Conservation (phyloP, 768 basidiomycete species). For the Megacollybia marginata region DNA sequence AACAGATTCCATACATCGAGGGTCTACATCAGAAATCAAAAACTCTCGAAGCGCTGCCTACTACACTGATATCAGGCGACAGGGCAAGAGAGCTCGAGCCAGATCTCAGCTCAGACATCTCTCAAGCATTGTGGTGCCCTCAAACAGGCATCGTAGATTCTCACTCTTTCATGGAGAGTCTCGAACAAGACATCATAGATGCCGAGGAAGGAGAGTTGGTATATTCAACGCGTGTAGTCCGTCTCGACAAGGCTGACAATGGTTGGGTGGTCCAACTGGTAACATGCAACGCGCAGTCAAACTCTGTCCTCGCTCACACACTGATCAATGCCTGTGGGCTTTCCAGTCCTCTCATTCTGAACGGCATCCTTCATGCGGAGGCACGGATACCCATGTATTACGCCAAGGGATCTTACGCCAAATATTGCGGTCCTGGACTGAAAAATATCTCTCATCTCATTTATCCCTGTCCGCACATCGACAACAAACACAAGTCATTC, state of each 20-base stretch:
- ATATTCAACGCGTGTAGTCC: conserved; percentile 74
- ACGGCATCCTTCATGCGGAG: conserved; percentile 53
- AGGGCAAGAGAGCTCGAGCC: conserved; percentile 76
- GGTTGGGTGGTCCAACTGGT: conserved; percentile 89
- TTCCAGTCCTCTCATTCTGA: conserved; percentile 62
- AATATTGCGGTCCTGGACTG: conserved; percentile 77
- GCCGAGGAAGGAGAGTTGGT: conserved; percentile 64
- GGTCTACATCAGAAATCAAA: conserved; percentile 57
- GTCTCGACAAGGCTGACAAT: conserved; percentile 60
- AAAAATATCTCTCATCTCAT: conserved; percentile 65
- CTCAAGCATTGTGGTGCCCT: conserved; percentile 71
- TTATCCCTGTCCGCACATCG: conserved; percentile 82
- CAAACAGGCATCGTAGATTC: conserved; percentile 90
- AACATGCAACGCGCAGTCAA: conserved; percentile 43
- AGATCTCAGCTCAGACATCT: conserved; percentile 64
- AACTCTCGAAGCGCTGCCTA: conserved; percentile 48
- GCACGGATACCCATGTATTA: conserved; percentile 69
- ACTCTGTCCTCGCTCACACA: conserved; percentile 65
- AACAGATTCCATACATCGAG: conserved; percentile 67
- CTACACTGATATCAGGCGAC: conserved; percentile 58
- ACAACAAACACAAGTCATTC: conserved; percentile 53
- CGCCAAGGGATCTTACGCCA: conserved; percentile 81
- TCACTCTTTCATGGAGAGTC: conserved; percentile 71
- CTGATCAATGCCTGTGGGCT: conserved; percentile 83
- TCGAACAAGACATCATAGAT: conserved; percentile 77